A percentile compares a stretch with the other conserved stretches of the same genome.
Conservation (phyloP, 768 basidiomycete genomes). For the Hygrophoropsis aurantiaca region DNA sequence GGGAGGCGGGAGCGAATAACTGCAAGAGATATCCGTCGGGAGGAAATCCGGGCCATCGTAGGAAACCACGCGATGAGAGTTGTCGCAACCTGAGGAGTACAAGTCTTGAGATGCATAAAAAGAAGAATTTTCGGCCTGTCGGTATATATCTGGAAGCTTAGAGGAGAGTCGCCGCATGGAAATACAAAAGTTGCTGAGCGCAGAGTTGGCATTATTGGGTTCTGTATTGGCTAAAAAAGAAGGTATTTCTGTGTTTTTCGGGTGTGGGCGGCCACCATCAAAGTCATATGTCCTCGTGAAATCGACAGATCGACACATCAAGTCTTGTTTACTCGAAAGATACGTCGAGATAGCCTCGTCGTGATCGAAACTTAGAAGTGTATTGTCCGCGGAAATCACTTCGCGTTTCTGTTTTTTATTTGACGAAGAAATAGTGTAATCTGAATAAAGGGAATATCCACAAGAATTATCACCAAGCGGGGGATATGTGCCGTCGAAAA, state of each 20-base stretch:
- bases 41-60: conserved; percentile 10
- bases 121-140: conserved; percentile 18
- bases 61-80: conserved; percentile 13
- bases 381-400: too few species aligned
- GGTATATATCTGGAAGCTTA: conserved; percentile 23
- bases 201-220: conserved; percentile 9
- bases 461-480: too few species aligned
- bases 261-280: too few species aligned
- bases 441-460: too few species aligned
- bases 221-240: too few species aligned
- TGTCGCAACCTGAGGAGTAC: conserved; percentile 14
- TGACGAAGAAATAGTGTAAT: too few species aligned
- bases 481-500: too few species aligned
- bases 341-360: conserved; percentile 1
- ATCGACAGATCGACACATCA: too few species aligned
- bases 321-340: background rate
- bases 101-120: conserved; percentile 7
- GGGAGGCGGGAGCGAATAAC: conserved; percentile 18
- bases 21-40: conserved; percentile 3
- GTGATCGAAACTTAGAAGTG: background rate
- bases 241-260: too few species aligned
- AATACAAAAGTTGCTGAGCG: conserved; percentile 21
- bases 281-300: too few species aligned
- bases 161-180: conserved; percentile 32
- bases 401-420: too few species aligned